Conservation (phyloP, 2,329 filamentous ascomycete genomes). For the Colletotrichum sublineola region DNA sequence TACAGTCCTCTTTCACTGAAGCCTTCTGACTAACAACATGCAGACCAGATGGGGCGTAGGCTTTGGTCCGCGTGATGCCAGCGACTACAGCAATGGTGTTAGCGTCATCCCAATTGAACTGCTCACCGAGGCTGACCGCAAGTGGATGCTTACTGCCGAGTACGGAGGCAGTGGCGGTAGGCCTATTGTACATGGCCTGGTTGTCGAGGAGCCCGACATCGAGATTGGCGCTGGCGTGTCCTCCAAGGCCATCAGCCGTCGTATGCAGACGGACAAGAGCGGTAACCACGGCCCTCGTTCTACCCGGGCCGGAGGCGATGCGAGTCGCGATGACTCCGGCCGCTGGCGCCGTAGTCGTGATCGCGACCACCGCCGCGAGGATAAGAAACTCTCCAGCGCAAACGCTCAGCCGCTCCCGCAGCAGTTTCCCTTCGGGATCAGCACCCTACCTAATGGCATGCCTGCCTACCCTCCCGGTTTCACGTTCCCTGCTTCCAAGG, state of each 20-base stretch:
- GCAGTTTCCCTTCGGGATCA: conserved; percentile 56
- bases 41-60: conserved; percentile 97
- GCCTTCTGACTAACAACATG: conserved; percentile 22
- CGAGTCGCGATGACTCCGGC: conserved; percentile 48
- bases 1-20: neutral
- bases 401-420: conserved; percentile 45
- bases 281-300: conserved; percentile 75
- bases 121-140: conserved; percentile 94
- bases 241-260: conserved; percentile 84
- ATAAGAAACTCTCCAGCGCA: conserved; percentile 44
- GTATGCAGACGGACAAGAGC: conserved; percentile 77
- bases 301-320: conserved; percentile 60
- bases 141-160: conserved; percentile 96
- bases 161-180: conserved; percentile 92
- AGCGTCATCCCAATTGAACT: conserved; percentile 94
- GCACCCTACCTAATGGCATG: conserved; percentile 58
- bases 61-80: conserved; percentile 96
- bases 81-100: conserved; percentile 91
- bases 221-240: conserved; percentile 98
- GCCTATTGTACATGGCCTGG: conserved; percentile 83
- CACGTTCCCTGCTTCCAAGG: conserved; percentile 53
- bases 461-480: conserved; percentile 58
- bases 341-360: conserved; percentile 50
- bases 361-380: conserved; percentile 49
- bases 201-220: conserved; percentile 97